A percentile compares a stretch with the other conserved stretches of the same genome.
Conservation (phyloP, 2,329 filamentous ascomycete species). For the Pezicula rhizophila region DNA sequence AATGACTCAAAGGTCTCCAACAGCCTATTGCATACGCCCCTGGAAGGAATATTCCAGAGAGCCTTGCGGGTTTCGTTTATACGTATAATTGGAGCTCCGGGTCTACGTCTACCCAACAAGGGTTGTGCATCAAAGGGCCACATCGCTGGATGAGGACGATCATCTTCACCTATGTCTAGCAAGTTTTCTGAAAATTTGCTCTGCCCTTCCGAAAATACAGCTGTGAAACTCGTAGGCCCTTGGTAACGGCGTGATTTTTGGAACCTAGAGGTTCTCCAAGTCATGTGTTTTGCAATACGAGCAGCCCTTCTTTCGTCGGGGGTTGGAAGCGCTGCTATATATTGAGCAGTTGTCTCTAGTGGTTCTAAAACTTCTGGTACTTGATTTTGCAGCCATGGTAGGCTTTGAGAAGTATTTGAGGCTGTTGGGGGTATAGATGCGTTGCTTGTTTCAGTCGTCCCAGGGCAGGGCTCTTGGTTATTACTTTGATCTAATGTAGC, state of each 20-base stretch:
- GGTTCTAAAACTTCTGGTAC: no score
- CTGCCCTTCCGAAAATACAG: conserved; percentile 20
- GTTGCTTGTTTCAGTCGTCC: neutral
- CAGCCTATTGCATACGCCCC: conserved; percentile 17
- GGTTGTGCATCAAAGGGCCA: conserved; percentile 19
- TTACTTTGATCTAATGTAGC: neutral
- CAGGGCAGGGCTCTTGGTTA: neutral
- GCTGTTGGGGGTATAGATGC: neutral
- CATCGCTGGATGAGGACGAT: conserved; percentile 18
- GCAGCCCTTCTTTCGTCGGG: neutral
- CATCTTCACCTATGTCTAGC: conserved; percentile 20
- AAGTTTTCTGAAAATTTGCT: conserved; percentile 12
- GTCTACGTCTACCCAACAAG: conserved; percentile 16
- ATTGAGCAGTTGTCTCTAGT: no score
- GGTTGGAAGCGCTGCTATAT: neutral
- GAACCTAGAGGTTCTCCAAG: conserved; percentile 15
- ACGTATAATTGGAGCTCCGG: conserved; percentile 15
- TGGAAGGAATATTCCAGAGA: conserved; percentile 19
- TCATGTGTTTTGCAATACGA: conserved; percentile 1
- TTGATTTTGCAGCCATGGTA: no score
- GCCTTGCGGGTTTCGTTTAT: conserved; percentile 18
- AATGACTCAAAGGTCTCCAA: conserved; percentile 6
- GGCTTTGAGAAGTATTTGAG: no score
- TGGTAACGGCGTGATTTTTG: conserved; percentile 18
- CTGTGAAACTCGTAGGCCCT: conserved; percentile 23